These are phyloP conservation scores for Aspergillus panamensis DNA, from an alignment of 495 filamentous ascomycete genomes.

Conservation along the genomic window DNA sequence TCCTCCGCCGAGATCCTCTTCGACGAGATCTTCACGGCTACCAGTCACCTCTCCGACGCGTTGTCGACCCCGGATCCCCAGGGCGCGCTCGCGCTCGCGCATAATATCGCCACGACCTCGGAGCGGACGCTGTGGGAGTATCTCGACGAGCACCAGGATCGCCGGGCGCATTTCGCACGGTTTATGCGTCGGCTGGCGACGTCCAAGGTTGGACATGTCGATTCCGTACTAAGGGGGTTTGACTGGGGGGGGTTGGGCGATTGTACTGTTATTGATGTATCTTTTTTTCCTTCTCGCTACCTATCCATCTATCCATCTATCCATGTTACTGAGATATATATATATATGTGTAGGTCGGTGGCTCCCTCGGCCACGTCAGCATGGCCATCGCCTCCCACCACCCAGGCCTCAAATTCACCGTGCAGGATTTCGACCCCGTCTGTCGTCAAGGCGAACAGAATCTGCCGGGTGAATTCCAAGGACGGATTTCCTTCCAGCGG, in stretches of 20 bases:
- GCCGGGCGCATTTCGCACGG: not conserved
- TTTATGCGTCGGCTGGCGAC: not conserved
- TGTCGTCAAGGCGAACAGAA: not conserved
- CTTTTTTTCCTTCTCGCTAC: too few species aligned
- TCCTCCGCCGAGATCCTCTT: not conserved
- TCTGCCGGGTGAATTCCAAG: not conserved
- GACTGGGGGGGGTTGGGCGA: not conserved
- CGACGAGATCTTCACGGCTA: not conserved
- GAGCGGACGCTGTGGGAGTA: not conserved
- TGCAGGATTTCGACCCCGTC: not conserved
- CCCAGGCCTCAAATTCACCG: not conserved
- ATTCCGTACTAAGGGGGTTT: not conserved
- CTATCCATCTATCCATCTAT: too few species aligned
- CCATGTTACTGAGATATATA: too few species aligned
- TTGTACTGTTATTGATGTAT: not conserved
- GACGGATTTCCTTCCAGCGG: not conserved
- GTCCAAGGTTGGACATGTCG: not conserved
- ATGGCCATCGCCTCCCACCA: not conserved
- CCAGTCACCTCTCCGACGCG: not conserved
- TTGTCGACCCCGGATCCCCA: too few species aligned
- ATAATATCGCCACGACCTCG: not conserved
- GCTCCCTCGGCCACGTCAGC: not conserved
- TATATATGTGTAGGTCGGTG: too few species aligned
- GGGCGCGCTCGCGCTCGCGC: too few species aligned
- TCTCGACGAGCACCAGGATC: not conserved